Evolutionary conservation across 208 protist species (phyloP).

Genomic region (Trypanosoma conorhini): DNA sequence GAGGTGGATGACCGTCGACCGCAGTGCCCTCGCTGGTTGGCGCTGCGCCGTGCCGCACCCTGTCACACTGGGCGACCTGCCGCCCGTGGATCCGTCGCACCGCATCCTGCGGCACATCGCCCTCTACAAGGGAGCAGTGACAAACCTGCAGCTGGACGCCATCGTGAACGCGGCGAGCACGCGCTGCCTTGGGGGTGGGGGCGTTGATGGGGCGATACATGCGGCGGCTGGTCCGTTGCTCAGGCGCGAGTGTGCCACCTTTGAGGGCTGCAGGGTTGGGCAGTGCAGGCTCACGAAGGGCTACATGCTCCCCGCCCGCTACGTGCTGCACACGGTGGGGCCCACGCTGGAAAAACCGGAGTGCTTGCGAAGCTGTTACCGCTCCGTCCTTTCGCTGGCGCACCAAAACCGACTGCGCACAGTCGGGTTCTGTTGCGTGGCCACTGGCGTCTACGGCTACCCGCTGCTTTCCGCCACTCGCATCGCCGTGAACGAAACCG

Average conservation of each 20-base stretch:
- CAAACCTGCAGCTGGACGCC: conserved; percentile 56
- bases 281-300: conserved; percentile 63
- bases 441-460: conserved; percentile 90
- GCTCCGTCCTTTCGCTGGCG: conserved; percentile 44
- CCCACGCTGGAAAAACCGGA: conserved; percentile 69
- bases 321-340: conserved; percentile 83
- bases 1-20: conserved; percentile 30
- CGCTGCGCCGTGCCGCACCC: conserved; percentile 15
- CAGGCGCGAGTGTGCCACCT: conserved; percentile 47
- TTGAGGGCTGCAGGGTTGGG: conserved; percentile 56
- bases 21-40: conserved; percentile 24
- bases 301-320: conserved; percentile 66
- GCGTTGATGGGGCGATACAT: conserved; percentile 87
- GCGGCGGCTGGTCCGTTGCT: conserved; percentile 61
- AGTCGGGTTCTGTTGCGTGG: conserved; percentile 82
- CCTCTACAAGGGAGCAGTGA: conserved; percentile 46
- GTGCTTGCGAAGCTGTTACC: conserved; percentile 59
- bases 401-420: conserved; percentile 42
- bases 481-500: conserved; percentile 59
- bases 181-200: conserved; percentile 58
- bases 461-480: conserved; percentile 48
- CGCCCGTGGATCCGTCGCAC: conserved; percentile 25
- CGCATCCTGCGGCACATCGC: conserved; percentile 34
- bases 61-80: conserved; percentile 12
- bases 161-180: conserved; percentile 89